Evolutionary conservation across 2,329 filamentous ascomycete genomes (phyloP).

Genomic region (Dryadomyces quercivorus): DNA sequence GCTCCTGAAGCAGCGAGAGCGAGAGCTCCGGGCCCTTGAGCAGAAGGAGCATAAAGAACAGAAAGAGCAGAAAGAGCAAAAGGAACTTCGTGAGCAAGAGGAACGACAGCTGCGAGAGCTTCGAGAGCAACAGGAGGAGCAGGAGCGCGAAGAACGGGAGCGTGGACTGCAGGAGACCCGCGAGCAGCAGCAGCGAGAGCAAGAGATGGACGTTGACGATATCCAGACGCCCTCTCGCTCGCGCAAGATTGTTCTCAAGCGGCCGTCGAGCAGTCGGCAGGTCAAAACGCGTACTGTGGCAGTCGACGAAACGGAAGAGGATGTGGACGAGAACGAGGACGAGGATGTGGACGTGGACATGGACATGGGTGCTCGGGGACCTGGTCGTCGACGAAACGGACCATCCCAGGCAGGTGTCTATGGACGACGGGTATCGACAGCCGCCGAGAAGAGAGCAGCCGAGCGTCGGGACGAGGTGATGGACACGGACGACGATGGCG

Average conservation of each 20-base stretch:
- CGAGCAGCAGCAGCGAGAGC: slow-evolving; percentile 8
- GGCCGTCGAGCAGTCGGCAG: slow-evolving; percentile 17
- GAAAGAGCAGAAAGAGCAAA: not conserved
- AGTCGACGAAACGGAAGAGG: slow-evolving; percentile 11
- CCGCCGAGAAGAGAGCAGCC: no score
- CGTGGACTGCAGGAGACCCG: not conserved
- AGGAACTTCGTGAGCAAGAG: not conserved
- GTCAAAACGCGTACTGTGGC: slow-evolving; percentile 12
- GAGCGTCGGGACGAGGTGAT: not conserved
- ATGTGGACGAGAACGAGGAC: slow-evolving; percentile 10
- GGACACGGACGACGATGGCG: not conserved
- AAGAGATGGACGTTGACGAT: slow-evolving; percentile 2
- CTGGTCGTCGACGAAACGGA: not conserved
- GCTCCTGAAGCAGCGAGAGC: not conserved
- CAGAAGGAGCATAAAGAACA: not conserved
- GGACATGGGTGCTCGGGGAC: not conserved
- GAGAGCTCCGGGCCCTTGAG: not conserved
- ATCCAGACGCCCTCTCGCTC: not conserved
- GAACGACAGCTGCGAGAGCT: not conserved
- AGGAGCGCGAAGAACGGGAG: not conserved
- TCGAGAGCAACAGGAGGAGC: not conserved
- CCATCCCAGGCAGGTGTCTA: not conserved
- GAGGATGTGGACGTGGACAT: not conserved
- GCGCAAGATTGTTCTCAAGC: slow-evolving; percentile 34
- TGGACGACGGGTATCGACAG: no score